These are phyloP conservation scores for Adansonia rubrostipa DNA, from an alignment of 441 rosid genomes.

Conservation along the genomic window DNA sequence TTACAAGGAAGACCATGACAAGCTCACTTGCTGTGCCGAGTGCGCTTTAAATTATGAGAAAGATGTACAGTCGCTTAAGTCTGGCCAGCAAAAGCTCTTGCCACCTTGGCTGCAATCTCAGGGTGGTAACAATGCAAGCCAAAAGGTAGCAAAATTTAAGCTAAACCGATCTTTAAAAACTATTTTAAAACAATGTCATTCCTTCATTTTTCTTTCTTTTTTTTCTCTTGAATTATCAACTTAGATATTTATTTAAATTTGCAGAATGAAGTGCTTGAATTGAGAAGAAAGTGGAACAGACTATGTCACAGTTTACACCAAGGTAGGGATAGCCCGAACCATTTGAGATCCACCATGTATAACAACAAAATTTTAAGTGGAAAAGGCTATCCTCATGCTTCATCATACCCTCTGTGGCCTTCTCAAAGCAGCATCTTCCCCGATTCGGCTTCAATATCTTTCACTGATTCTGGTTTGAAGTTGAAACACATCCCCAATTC, in stretches of 20 bases:
- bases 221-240: not conserved
- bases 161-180: not conserved
- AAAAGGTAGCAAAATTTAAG: constrained; percentile 49
- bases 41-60: constrained; percentile 73
- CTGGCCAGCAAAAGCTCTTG: constrained; percentile 30
- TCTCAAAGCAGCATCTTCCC: constrained; percentile 48
- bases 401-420: constrained; percentile 57
- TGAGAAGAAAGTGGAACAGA: constrained; percentile 77
- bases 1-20: constrained; percentile 54
- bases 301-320: constrained; percentile 65
- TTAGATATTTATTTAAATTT: constrained; percentile 12
- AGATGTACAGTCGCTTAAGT: constrained; percentile 60
- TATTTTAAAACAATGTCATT: not conserved
- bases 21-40: constrained; percentile 68
- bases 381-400: constrained; percentile 41
- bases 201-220: not conserved
- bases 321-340: constrained; percentile 35
- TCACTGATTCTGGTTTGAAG: constrained; percentile 49
- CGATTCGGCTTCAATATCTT: constrained; percentile 52
- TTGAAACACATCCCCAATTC: constrained; percentile 38
- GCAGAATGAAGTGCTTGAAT: constrained; percentile 58
- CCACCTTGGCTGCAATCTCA: constrained; percentile 78
- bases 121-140: constrained; percentile 39
- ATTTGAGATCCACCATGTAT: constrained; percentile 24
- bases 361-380: constrained; percentile 33